Conservation (phyloP, 306 rosid species). For the Vicia faba region DNA sequence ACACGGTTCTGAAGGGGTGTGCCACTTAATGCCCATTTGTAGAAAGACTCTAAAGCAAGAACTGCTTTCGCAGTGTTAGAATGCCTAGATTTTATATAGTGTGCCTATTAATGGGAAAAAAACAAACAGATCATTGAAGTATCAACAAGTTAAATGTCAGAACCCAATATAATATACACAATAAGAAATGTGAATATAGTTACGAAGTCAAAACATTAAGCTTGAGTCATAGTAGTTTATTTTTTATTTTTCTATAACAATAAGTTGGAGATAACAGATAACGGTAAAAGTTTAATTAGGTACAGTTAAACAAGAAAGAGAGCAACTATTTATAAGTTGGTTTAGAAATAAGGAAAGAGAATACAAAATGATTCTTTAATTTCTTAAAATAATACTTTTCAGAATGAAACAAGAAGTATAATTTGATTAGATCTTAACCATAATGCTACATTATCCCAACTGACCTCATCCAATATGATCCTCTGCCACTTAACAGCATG, state of each 20-base stretch:
- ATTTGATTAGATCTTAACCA: constrained; percentile 9
- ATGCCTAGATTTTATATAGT: constrained; percentile 67
- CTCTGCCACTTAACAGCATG: constrained; percentile 85
- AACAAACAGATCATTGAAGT: constrained; percentile 20
- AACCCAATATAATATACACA: constrained; percentile 3
- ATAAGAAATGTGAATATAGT: background rate
- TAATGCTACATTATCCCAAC: constrained; percentile 30
- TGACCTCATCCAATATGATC: constrained; percentile 89
- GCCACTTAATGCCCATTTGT: constrained; percentile 95
- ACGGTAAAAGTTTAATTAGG: background rate
- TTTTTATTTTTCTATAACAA: constrained; percentile 16
- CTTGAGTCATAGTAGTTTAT: constrained; percentile 15
- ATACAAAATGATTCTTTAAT: background rate
- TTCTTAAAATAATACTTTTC: background rate
- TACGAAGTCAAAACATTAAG: constrained; percentile 1
- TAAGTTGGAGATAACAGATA: constrained; percentile 10
- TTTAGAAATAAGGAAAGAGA: background rate
- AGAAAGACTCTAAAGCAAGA: constrained; percentile 74
- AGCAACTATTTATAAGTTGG: background rate
- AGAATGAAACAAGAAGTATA: background rate
- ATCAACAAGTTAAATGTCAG: background rate
- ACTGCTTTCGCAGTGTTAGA: constrained; percentile 84
- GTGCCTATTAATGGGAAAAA: constrained; percentile 60
- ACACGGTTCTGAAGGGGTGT: constrained; percentile 92
- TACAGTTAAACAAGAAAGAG: constrained; percentile 25